Conservation (phyloP, 805 yeast genomes). For the Pichia kluyveri region DNA sequence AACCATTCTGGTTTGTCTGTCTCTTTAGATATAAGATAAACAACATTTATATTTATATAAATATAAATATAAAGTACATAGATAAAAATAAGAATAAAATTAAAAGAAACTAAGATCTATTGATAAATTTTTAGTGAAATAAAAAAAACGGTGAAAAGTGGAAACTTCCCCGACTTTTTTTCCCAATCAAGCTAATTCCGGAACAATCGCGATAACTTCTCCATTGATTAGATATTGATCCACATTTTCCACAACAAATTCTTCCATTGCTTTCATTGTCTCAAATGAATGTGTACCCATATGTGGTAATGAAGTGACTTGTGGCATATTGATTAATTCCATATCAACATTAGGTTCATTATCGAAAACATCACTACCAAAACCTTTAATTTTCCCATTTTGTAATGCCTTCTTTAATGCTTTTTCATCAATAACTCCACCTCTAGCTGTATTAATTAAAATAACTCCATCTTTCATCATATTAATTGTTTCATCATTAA, state of each 20-base stretch:
- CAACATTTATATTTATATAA: too few relatives aligned
- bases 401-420: conserved; percentile 49
- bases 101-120: too few relatives aligned
- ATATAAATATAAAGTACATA: too few relatives aligned
- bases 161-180: too few relatives aligned
- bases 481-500: conserved; percentile 49
- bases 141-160: too few relatives aligned
- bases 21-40: too few relatives aligned
- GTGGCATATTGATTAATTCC: conserved; percentile 53
- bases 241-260: conserved; percentile 63
- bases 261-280: conserved; percentile 75
- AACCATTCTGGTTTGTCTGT: neutral
- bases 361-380: conserved; percentile 72
- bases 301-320: conserved; percentile 76
- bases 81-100: too few relatives aligned
- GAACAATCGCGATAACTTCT: conserved; percentile 66
- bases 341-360: conserved; percentile 62
- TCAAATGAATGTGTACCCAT: conserved; percentile 79
- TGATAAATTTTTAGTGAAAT: too few relatives aligned
- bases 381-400: conserved; percentile 55
- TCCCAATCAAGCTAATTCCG: conserved; percentile 43
- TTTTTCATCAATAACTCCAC: conserved; percentile 66
- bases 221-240: conserved; percentile 51
- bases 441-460: conserved; percentile 80
- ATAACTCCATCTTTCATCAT: conserved; percentile 77